phyloP scores from a whole-genome alignment of 495 filamentous ascomycete genomes.

The Annulohypoxylon moriforme region DNA sequence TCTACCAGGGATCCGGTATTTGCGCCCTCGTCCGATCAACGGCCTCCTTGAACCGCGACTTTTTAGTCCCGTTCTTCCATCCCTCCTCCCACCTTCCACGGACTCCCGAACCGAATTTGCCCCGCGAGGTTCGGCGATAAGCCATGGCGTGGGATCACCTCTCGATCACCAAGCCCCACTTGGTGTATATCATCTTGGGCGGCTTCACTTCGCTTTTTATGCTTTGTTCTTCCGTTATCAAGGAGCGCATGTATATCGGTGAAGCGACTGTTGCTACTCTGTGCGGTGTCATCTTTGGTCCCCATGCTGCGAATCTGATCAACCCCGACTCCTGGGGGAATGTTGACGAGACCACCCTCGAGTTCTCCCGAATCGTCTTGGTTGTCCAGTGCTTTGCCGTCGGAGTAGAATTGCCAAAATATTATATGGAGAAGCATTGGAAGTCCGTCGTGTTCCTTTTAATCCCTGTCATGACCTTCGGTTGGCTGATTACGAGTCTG shows the following conservation, averaged over 20 bases:
- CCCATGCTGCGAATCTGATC: conserved; percentile 92
- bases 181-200: conserved; percentile 98
- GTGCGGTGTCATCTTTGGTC: conserved; percentile 97
- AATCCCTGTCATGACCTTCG: conserved; percentile 96
- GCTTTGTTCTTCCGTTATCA: conserved; percentile 96
- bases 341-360: conserved; percentile 92
- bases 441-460: conserved; percentile 88
- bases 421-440: conserved; percentile 99
- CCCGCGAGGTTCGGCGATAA: conserved; percentile 31
- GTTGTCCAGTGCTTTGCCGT: conserved; percentile 99
- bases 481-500: conserved; percentile 94
- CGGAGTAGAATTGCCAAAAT: conserved; percentile 96
- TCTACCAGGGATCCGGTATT: conserved; percentile 23
- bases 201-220: conserved; percentile 99
- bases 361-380: conserved; percentile 96
- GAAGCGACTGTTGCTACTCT: conserved; percentile 97
- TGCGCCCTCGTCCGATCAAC: conserved; percentile 36
- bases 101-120: conserved; percentile 18
- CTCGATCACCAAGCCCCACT: conserved; percentile 90
- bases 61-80: conserved; percentile 5
- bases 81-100: neutral
- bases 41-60: conserved; percentile 36
- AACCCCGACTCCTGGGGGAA: conserved; percentile 89
- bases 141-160: conserved; percentile 94
- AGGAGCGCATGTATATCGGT: conserved; percentile 98